Evolutionary conservation across 306 rosid genomes (phyloP), one percentile per base, ranked within the genome.

Genomic region (Mimosa bimucronata): DNA sequence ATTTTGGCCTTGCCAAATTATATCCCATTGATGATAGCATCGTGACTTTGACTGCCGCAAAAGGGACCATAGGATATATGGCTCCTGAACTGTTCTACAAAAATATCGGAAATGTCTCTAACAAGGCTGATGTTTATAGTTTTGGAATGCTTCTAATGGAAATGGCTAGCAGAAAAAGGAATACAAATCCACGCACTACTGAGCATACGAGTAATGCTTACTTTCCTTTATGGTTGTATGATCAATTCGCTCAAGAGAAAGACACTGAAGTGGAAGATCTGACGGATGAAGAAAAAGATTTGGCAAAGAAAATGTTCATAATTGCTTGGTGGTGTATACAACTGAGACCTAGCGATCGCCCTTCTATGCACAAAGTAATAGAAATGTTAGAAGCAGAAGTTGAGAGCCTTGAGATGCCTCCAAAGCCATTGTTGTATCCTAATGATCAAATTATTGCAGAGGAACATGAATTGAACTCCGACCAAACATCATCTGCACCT

Each of bases 251-350:
- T 0, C 5, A 58, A 2, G 61, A 46, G 16, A 26, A 57, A 0
- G 78, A 44, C 10, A 60, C 57, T 28, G 65, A 79, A 18, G 29
- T 76, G 9, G 80, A 38, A 9, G 58, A 12, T 64, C 55, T 23
- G 0, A 34, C 48, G 0, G 9, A 65, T 8, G 21, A 79, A 5
- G 86, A 79, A 18, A 73, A 18, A 30, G 23, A 45, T 11, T 11
- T 60, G 8, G 84, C 11, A 37, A 79, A 46, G 76, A 66, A 82
- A 37, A 58, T 86, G 86, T 13, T 79, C 37, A 21, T 76, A 30
- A 79, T 82, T 1, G 82, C 86, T 1, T 38, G 83, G 34, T 86
- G 86, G 78, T 79, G 88, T 57, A 82, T 79, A 65, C 75, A 86
- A 3, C 4, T 79, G 74, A 79, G 55, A n/a, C 82, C 89, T 0